A percentile compares a stretch with the other conserved stretches of the same genome.
phyloP scores from a whole-genome alignment of 352 stramenopile species.

The Pythium oligandrum region DNA sequence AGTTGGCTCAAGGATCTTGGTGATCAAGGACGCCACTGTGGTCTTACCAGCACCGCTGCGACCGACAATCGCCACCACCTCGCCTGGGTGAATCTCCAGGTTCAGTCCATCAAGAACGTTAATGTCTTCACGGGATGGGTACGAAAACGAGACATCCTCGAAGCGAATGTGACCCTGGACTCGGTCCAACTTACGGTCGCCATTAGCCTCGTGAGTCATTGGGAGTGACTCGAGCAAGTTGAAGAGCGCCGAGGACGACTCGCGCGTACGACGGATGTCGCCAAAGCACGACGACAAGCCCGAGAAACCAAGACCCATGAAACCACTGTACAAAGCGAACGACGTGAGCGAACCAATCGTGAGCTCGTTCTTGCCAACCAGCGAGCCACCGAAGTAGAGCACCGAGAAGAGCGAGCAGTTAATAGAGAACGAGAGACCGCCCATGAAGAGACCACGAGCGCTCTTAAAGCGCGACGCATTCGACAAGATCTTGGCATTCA shows the following conservation, averaged over 20 bases:
- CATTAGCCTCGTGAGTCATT: conserved; percentile 21
- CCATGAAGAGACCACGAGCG: conserved; percentile 88
- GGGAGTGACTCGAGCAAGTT: conserved; percentile 49
- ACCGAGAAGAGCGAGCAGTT: conserved; percentile 90
- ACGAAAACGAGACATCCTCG: conserved; percentile 78
- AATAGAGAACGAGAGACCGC: conserved; percentile 79
- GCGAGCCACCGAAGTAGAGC: conserved; percentile 86
- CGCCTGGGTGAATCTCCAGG: conserved; percentile 68
- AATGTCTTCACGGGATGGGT: conserved; percentile 70
- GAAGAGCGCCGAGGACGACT: conserved; percentile 72
- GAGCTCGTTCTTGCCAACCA: conserved; percentile 80
- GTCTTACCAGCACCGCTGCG: conserved; percentile 83
- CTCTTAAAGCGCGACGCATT: conserved; percentile 68
- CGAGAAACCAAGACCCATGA: conserved; percentile 89
- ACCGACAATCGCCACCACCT: conserved; percentile 83
- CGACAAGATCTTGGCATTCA: conserved; percentile 59
- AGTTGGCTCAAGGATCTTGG: conserved; percentile 65
- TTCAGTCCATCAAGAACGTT: conserved; percentile 60
- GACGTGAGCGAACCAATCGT: conserved; percentile 89
- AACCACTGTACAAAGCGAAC: conserved; percentile 89
- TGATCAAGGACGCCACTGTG: conserved; percentile 77
- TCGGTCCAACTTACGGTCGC: conserved; percentile 31
- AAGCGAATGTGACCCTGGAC: conserved; percentile 73
- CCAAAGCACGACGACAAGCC: conserved; percentile 79
- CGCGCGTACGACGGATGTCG: conserved; percentile 69